Conservation (phyloP, 345 rosid species). For the Salix purpurea region DNA sequence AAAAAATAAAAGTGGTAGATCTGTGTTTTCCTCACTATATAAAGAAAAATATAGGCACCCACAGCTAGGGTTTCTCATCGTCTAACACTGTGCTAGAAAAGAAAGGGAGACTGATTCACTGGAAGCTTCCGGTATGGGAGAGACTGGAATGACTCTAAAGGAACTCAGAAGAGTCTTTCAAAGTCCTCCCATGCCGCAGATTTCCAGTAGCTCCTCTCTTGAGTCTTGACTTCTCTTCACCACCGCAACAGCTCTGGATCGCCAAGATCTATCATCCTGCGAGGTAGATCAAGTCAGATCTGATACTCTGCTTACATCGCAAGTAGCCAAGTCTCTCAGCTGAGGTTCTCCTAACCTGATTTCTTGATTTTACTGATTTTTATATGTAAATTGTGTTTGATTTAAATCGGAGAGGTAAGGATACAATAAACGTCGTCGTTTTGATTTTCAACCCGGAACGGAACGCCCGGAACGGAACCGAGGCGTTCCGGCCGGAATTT, state of each 20-base stretch:
- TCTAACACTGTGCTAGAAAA: background rate
- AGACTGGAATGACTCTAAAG: background rate
- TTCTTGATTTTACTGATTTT: too few relatives aligned
- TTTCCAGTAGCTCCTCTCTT: background rate
- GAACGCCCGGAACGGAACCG: too few relatives aligned
- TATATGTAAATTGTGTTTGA: too few relatives aligned
- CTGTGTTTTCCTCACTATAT: conserved; percentile 6
- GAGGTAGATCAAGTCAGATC: background rate
- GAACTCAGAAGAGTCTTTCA: background rate
- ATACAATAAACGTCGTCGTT: too few relatives aligned
- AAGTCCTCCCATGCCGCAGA: background rate
- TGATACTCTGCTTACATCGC: too few relatives aligned
- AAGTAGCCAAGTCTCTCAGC: too few relatives aligned
- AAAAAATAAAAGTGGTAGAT: background rate
- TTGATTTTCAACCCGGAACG: too few relatives aligned
- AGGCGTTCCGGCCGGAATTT: too few relatives aligned
- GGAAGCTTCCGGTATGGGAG: background rate
- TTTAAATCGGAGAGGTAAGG: too few relatives aligned
- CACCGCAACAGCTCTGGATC: too few relatives aligned
- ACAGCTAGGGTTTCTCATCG: background rate
- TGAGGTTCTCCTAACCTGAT: too few relatives aligned
- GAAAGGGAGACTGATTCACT: background rate
- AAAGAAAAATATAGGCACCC: background rate
- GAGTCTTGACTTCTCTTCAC: background rate
- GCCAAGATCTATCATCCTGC: background rate